Conservation (phyloP, 179 eudicot genomes). For the Pouteria campechiana region DNA sequence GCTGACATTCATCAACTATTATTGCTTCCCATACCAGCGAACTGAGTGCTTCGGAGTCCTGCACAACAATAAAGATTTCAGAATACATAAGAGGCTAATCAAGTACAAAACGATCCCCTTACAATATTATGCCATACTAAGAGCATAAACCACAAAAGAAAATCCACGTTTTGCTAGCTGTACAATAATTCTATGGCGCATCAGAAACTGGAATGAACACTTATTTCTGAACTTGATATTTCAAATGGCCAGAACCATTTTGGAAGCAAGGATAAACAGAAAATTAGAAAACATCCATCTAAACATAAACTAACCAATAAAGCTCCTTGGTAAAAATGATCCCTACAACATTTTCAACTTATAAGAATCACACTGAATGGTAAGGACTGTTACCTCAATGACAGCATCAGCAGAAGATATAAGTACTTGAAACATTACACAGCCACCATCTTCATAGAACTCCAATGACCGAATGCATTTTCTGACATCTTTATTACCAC, state of each 20-base stretch:
- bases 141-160: not conserved
- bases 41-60: constrained; percentile 45
- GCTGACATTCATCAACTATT: constrained; percentile 51
- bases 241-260: too few species aligned
- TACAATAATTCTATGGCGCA: too few species aligned
- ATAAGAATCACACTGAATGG: too few species aligned
- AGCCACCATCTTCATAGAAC: constrained; percentile 40
- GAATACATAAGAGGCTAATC: too few species aligned
- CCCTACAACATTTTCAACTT: too few species aligned
- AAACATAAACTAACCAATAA: not conserved
- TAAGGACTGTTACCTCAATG: constrained; percentile 71
- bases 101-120: too few species aligned
- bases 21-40: constrained; percentile 54
- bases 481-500: constrained; percentile 42
- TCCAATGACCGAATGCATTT: constrained; percentile 36
- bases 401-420: constrained; percentile 41
- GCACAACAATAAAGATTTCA: constrained; percentile 20
- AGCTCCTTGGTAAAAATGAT: too few species aligned
- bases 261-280: too few species aligned
- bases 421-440: constrained; percentile 52
- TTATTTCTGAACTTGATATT: too few species aligned
- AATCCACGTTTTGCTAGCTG: too few species aligned
- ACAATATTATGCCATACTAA: too few species aligned
- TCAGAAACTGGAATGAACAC: too few species aligned
- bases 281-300: not conserved